A percentile compares a stretch with the other conserved stretches of the same genome.
Evolutionary conservation across 2,329 filamentous ascomycete genomes (phyloP).

Genomic region (Aspergillus flavus): DNA sequence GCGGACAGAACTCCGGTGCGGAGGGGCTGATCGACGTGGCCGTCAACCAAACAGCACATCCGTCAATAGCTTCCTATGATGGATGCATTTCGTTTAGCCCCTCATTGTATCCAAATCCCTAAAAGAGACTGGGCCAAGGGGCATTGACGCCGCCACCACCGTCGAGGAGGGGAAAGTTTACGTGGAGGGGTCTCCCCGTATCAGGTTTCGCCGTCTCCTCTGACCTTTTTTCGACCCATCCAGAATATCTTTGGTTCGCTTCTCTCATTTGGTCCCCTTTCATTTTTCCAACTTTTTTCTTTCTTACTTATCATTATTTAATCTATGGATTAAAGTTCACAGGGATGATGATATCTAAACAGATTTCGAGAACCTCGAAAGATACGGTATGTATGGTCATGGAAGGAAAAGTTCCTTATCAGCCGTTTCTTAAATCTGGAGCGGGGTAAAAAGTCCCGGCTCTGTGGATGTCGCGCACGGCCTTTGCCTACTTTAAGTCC

Average conservation of each 20-base stretch:
- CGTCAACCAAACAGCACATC: neutral
- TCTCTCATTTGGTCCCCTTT: neutral
- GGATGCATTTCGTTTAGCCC: neutral
- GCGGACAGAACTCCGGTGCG: slow-evolving; percentile 2
- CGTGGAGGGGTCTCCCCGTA: neutral
- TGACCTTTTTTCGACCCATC: neutral
- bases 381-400: neutral
- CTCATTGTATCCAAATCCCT: slow-evolving; percentile 3
- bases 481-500: neutral
- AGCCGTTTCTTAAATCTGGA: neutral
- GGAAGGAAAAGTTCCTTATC: neutral
- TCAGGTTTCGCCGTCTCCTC: neutral
- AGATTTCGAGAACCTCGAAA: neutral
- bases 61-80: neutral
- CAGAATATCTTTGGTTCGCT: neutral
- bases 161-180: neutral
- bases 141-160: neutral
- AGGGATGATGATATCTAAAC: neutral
- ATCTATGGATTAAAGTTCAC: neutral
- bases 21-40: slow-evolving; percentile 12
- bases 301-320: too few relatives aligned
- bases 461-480: neutral
- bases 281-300: neutral
- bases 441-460: neutral
- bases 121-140: slow-evolving; percentile 2